Evolutionary conservation across 345 rosid genomes (phyloP), one percentile per base, ranked within the genome.

Genomic region (Eucalyptus polyanthemos): DNA sequence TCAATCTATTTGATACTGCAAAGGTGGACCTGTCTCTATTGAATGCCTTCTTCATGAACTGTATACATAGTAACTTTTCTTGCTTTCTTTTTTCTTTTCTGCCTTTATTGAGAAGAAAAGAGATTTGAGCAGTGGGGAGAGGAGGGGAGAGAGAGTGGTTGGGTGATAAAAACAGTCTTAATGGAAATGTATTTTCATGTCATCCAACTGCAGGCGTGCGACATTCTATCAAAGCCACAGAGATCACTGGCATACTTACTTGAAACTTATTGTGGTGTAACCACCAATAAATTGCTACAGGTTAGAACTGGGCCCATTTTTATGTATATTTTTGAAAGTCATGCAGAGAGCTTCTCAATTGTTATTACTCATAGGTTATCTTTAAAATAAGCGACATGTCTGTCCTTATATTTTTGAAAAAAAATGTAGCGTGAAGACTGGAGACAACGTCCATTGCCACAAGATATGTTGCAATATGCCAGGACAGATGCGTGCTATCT

Each of bases 1-100:
- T 97, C 88, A 97, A 97, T 89, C 93, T 97, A 90, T 96, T 96
- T 90, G 99, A 97, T 92, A 97, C 99, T 65, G 99, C 97, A 56
- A 97, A 97, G 98, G 99, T 97, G 88, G 88, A 89, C 47, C 83
- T 89, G 51, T 49, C 31, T 86, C 65, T 86, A 86, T 80, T 37
- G 37, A 37, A 24, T 89, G 51, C 45, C 31, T 47, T 47, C 44
- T 22, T 76, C 47, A 11, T 6, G 47, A 76, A 76, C 85, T 76
- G 81, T 21, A 19, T 8, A 72, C 29, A 22, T 21, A 19, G 45
- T 45, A 76, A 27, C 85, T 44, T 86, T 31, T 86, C 16, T 22
- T 37, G 51, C 22, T 40, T 9, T 40, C 62, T 6, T 13, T 24
- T 50, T 24, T 22, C 42, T 80, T 45, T 80, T 37, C 86, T 50